Evolutionary conservation across 148 eudicot species (phyloP).

Genomic region (Arctostaphylos glauca): DNA sequence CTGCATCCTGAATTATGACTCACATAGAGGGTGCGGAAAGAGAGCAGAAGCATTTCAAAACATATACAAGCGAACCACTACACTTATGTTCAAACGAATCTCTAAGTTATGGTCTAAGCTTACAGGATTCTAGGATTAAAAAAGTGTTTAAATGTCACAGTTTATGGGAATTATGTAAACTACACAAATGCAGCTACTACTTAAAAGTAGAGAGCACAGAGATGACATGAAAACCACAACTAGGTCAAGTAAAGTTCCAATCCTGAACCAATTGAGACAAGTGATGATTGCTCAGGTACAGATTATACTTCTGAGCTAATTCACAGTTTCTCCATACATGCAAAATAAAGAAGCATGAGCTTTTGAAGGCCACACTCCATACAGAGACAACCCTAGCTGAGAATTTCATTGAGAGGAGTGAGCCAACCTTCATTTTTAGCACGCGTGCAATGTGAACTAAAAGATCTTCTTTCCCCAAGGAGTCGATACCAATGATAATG

Average conservation of each 20-base stretch:
- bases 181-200: neutral
- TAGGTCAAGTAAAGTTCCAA: neutral
- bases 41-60: neutral
- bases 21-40: neutral
- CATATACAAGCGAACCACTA: neutral
- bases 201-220: too few species aligned
- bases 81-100: neutral
- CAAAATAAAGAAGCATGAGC: neutral
- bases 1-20: neutral
- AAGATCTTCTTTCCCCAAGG: conserved; percentile 84
- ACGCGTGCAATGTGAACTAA: conserved; percentile 49
- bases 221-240: too few species aligned
- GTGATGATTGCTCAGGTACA: neutral
- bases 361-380: neutral
- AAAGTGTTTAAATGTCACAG: neutral
- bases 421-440: conserved; percentile 60
- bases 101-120: neutral
- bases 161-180: neutral
- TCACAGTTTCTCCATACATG: neutral
- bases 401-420: neutral
- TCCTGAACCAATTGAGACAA: neutral
- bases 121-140: neutral
- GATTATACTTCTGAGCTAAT: neutral
- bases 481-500: conserved; percentile 56
- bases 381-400: neutral